Evolutionary conservation across 2,329 filamentous ascomycete species (phyloP).

Genomic region (Epichloe uncinata): DNA sequence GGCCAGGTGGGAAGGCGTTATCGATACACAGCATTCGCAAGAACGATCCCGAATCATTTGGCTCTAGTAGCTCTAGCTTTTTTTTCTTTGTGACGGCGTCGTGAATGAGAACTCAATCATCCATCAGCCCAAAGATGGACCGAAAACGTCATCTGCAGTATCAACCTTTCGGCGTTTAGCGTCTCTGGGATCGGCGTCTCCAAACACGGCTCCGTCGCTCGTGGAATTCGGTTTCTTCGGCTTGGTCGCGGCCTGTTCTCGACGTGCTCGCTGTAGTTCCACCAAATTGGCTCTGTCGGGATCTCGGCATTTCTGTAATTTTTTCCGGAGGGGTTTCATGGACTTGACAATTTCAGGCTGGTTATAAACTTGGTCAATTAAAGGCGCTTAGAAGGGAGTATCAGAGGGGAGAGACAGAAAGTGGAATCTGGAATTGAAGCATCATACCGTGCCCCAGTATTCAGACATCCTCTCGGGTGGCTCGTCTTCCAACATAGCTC

Average conservation of each 20-base stretch:
- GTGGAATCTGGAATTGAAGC: not conserved
- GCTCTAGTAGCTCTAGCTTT: no score
- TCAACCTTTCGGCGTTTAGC: slow-evolving; percentile 33
- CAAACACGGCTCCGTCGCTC: slow-evolving; percentile 35
- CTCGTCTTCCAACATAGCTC: slow-evolving; percentile 41
- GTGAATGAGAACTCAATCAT: not conserved
- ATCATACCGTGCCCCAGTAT: slow-evolving; percentile 39
- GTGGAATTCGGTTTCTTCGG: slow-evolving; percentile 28
- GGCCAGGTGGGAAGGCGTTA: no score
- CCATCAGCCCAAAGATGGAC: slow-evolving; percentile 18
- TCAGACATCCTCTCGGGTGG: slow-evolving; percentile 40
- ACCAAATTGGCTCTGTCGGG: slow-evolving; percentile 62
- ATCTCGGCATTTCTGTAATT: slow-evolving; percentile 60
- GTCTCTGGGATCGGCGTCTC: slow-evolving; percentile 24
- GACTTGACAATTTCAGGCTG: slow-evolving; percentile 29
- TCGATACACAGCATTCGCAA: no score
- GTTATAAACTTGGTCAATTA: not conserved
- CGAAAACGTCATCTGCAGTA: slow-evolving; percentile 33
- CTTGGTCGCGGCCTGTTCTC: slow-evolving; percentile 35
- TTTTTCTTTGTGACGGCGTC: no score
- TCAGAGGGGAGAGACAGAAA: not conserved
- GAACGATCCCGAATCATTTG: no score
- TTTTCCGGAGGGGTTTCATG: slow-evolving; percentile 49
- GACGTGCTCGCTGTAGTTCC: slow-evolving; percentile 50
- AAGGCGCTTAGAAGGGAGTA: no score